Conservation (phyloP, 2,329 filamentous ascomycete genomes). For the Metarhizium rileyi region DNA sequence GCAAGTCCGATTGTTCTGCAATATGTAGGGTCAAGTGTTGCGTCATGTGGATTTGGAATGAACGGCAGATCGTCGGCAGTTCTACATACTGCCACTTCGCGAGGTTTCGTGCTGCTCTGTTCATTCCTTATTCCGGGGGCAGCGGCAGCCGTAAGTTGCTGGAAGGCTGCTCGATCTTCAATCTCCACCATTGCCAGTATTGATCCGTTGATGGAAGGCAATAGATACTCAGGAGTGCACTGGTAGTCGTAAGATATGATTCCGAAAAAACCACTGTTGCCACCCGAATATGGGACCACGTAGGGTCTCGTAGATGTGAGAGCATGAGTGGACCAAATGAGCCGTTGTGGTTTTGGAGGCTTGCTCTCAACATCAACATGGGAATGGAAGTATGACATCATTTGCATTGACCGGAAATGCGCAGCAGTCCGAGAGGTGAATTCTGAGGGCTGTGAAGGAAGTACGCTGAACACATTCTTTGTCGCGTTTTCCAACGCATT, state of each 20-base stretch:
- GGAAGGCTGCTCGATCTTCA: conserved; percentile 42
- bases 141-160: conserved; percentile 14
- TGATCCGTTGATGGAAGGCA: conserved; percentile 60
- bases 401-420: conserved; percentile 63
- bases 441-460: conserved; percentile 52
- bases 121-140: background rate
- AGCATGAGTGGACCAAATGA: conserved; percentile 42
- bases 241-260: conserved; percentile 60
- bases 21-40: conserved; percentile 47
- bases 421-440: conserved; percentile 48
- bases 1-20: conserved; percentile 54
- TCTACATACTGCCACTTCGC: conserved; percentile 7
- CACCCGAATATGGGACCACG: conserved; percentile 48
- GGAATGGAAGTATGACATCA: conserved; percentile 68
- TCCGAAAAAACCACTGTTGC: conserved; percentile 46
- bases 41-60: conserved; percentile 44
- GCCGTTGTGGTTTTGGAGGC: background rate
- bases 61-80: conserved; percentile 50
- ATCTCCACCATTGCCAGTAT: conserved; percentile 57
- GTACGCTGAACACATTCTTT: conserved; percentile 32
- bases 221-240: conserved; percentile 45
- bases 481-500: conserved; percentile 39
- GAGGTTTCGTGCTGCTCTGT: conserved; percentile 1
- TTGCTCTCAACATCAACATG: background rate
- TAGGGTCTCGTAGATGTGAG: conserved; percentile 50